Evolutionary conservation across 2,329 filamentous ascomycete species (phyloP).

Genomic region (Aschersonia sp.): DNA sequence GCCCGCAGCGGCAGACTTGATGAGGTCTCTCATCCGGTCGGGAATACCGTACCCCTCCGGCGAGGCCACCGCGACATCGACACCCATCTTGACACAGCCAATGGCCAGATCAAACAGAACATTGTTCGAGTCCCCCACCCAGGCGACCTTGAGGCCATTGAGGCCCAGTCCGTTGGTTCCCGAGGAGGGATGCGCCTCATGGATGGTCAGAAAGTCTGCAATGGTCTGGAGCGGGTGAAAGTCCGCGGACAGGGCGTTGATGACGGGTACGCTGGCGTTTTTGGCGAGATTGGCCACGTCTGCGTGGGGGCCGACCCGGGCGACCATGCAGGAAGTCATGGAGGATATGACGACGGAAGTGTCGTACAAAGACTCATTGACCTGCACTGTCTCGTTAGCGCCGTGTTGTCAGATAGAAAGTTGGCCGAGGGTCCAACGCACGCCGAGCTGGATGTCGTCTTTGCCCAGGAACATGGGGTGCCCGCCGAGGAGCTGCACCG

Average conservation of each 20-base stretch:
- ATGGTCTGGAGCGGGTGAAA: constrained; percentile 92
- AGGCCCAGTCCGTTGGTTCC: constrained; percentile 44
- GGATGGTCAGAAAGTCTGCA: constrained; percentile 83
- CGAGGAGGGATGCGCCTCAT: constrained; percentile 55
- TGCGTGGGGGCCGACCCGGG: constrained; percentile 62
- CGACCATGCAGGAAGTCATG: constrained; percentile 74
- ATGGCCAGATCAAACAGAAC: constrained; percentile 90
- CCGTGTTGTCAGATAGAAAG: neutral
- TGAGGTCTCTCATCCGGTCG: constrained; percentile 54
- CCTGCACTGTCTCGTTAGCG: constrained; percentile 24
- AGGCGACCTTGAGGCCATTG: constrained; percentile 78
- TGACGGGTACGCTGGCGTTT: constrained; percentile 64
- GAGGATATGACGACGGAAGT: constrained; percentile 88
- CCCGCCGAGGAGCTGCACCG: constrained; percentile 75
- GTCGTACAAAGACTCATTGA: constrained; percentile 91
- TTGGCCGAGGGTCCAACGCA: constrained; percentile 21
- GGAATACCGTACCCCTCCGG: constrained; percentile 78
- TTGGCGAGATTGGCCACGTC: constrained; percentile 58
- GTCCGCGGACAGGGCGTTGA: constrained; percentile 77
- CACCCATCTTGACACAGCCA: constrained; percentile 72
- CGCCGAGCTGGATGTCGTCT: constrained; percentile 90
- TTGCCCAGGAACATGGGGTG: constrained; percentile 95
- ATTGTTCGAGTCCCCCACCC: constrained; percentile 95
- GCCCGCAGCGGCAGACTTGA: constrained; percentile 45
- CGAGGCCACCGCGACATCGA: constrained; percentile 76